Evolutionary conservation across 495 filamentous ascomycete genomes (phyloP).

Genomic region (Lophiotrema nucula): DNA sequence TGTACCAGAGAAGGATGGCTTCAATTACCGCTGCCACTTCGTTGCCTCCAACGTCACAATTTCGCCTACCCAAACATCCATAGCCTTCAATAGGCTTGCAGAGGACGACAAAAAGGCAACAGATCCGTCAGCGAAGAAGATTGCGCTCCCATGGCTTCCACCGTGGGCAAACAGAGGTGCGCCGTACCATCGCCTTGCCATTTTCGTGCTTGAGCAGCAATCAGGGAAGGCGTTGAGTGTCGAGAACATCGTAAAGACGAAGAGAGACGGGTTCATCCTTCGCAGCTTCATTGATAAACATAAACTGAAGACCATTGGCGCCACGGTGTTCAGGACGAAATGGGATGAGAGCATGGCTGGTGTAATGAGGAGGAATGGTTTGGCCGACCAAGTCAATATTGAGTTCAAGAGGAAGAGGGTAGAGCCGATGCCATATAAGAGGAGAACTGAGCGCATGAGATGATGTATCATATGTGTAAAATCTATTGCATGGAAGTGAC

Average conservation of each 20-base stretch:
- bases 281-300: constrained; percentile 69
- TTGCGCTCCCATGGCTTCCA: constrained; percentile 75
- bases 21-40: constrained; percentile 79
- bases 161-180: constrained; percentile 84
- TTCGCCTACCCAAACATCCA: constrained; percentile 52
- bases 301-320: constrained; percentile 70
- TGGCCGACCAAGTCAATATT: constrained; percentile 69
- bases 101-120: constrained; percentile 54
- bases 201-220: constrained; percentile 82
- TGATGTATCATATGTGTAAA: no score
- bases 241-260: constrained; percentile 53
- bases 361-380: constrained; percentile 78
- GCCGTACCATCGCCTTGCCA: constrained; percentile 81
- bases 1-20: constrained; percentile 70
- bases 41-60: constrained; percentile 68
- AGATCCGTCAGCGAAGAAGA: constrained; percentile 7
- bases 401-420: constrained; percentile 77
- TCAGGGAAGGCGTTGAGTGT: constrained; percentile 60
- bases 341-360: constrained; percentile 85
- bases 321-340: constrained; percentile 77
- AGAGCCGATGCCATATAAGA: constrained; percentile 50
- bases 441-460: constrained; percentile 39
- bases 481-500: no score
- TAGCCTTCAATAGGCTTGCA: constrained; percentile 53
- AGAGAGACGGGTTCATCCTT: constrained; percentile 67